phyloP scores from a whole-genome alignment of 2,329 filamentous ascomycete species.

The Cladosporium sp. region DNA sequence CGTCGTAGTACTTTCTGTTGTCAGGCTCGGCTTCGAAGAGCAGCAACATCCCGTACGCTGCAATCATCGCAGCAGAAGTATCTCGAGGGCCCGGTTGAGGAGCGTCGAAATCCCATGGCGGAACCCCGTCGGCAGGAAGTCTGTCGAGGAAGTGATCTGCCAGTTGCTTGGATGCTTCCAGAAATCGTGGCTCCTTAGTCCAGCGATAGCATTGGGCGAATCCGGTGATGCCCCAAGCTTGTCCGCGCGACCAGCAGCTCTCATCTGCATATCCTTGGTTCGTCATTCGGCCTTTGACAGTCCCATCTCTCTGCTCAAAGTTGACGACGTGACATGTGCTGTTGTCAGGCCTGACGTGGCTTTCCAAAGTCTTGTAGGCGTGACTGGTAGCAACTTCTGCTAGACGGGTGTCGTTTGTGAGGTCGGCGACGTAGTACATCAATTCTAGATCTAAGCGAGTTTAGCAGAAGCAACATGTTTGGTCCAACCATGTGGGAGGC shows the following conservation, averaged over 20 bases:
- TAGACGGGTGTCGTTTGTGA: not conserved
- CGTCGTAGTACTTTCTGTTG: too few species aligned
- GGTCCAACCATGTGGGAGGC: constrained; percentile 24
- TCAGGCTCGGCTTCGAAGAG: constrained; percentile 34
- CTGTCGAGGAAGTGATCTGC: constrained; percentile 50
- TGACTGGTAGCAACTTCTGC: constrained; percentile 40
- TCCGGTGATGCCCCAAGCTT: constrained; percentile 52
- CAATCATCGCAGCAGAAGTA: constrained; percentile 43
- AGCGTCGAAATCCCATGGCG: constrained; percentile 56
- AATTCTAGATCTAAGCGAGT: not conserved
- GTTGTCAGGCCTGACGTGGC: constrained; percentile 38
- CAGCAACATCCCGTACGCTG: constrained; percentile 45
- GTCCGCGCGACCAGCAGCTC: constrained; percentile 51
- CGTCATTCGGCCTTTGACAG: constrained; percentile 48
- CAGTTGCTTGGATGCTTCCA: constrained; percentile 45
- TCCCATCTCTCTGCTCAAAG: constrained; percentile 47
- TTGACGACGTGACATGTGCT: constrained; percentile 48
- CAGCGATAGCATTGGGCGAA: constrained; percentile 51
- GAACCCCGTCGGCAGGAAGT: constrained; percentile 43
- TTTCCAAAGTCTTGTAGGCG: constrained; percentile 39
- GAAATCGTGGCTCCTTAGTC: constrained; percentile 45
- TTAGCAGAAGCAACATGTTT: constrained; percentile 9
- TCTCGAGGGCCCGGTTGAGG: constrained; percentile 44
- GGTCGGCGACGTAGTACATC: not conserved
- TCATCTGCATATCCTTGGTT: constrained; percentile 49